A percentile compares a stretch with the other conserved stretches of the same genome.
Evolutionary conservation across 306 rosid genomes (phyloP).

Genomic region (Begonia loranthoides): DNA sequence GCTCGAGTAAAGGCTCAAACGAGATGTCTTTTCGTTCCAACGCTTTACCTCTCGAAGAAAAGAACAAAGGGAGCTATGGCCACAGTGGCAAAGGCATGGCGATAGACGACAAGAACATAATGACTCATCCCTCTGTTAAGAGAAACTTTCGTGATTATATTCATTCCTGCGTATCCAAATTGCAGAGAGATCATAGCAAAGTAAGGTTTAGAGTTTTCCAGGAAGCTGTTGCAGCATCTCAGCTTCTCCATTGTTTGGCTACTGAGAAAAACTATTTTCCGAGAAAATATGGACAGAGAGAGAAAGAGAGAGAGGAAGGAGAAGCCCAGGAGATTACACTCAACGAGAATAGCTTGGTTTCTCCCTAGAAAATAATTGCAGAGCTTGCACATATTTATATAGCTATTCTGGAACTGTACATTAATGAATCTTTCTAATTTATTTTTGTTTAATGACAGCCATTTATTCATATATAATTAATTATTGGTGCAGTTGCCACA

Average conservation of each 20-base stretch:
- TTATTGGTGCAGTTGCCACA: not conserved
- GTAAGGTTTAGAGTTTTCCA: conserved; percentile 53
- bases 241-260: conserved; percentile 22
- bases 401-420: not conserved
- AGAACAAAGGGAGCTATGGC: conserved; percentile 63
- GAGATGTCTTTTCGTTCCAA: no score
- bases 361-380: not conserved
- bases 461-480: no score
- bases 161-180: conserved; percentile 87
- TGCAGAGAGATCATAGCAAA: conserved; percentile 72
- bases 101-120: conserved; percentile 83
- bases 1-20: not conserved
- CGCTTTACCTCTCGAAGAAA: conserved; percentile 50
- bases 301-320: not conserved
- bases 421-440: not conserved
- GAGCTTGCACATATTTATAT: not conserved
- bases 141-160: conserved; percentile 62
- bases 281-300: conserved; percentile 1
- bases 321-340: not conserved
- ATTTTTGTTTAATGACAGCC: no score
- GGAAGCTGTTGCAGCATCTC: conserved; percentile 20
- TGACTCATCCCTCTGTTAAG: conserved; percentile 88
- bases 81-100: conserved; percentile 75
- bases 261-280: conserved; percentile 2
- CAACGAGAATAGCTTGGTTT: not conserved